Conservation (phyloP, 2,329 filamentous ascomycete genomes). For the Dactylellina parvicollis region DNA sequence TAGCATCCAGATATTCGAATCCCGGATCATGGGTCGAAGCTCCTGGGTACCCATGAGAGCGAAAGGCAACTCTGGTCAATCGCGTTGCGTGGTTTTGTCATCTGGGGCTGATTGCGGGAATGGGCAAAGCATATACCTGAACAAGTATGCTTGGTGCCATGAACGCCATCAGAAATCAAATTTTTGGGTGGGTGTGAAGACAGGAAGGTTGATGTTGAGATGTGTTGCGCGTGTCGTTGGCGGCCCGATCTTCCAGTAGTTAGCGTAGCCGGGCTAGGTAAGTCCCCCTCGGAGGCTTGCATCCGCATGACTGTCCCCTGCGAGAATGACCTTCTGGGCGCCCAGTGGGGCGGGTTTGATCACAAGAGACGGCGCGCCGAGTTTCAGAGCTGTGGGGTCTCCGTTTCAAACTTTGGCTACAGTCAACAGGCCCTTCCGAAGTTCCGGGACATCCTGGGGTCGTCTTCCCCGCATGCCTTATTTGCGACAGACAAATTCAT, state of each 20-base stretch:
- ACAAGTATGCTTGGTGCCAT: not conserved
- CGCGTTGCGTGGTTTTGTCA: constrained; percentile 50
- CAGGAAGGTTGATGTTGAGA: not conserved
- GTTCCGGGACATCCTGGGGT: constrained; percentile 33
- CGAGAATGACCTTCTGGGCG: not conserved
- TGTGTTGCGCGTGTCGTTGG: constrained; percentile 47
- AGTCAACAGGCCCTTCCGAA: constrained; percentile 48
- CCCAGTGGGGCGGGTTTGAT: not conserved
- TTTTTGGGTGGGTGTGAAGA: not conserved
- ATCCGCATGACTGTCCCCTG: constrained; percentile 20
- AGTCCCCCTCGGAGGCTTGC: constrained; percentile 31
- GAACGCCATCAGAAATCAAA: not conserved
- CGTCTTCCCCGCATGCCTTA: not conserved
- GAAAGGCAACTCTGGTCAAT: constrained; percentile 42
- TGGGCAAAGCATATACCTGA: not conserved
- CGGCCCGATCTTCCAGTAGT: constrained; percentile 48
- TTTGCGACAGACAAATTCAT: too few relatives aligned
- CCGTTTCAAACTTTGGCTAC: constrained; percentile 30
- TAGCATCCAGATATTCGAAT: constrained; percentile 35
- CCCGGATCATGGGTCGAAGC: constrained; percentile 21
- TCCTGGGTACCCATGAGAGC: constrained; percentile 31
- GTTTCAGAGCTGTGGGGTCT: constrained; percentile 32
- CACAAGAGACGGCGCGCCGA: not conserved
- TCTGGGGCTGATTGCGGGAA: constrained; percentile 21
- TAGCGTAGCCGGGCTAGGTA: not conserved